These are phyloP conservation scores for Ensete ventricosum DNA, from an alignment of 176 grass and related monocot species.

Conservation along the genomic window DNA sequence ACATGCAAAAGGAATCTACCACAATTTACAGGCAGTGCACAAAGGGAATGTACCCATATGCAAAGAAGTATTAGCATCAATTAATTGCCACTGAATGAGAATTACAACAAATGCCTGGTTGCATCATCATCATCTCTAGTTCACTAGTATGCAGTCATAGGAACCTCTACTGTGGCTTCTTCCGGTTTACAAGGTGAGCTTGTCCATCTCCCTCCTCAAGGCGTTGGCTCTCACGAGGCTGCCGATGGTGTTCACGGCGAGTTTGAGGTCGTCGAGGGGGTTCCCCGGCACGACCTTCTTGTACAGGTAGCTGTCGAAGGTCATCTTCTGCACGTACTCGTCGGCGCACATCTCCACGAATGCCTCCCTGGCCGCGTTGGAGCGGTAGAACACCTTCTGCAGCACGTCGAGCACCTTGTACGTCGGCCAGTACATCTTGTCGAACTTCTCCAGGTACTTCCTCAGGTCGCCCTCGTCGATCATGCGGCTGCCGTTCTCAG, in stretches of 20 bases:
- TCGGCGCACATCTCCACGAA: constrained; percentile 99
- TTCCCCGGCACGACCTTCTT: constrained; percentile 95
- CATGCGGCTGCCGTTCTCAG: constrained; percentile 63
- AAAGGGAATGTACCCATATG: no score
- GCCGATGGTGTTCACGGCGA: constrained; percentile 89
- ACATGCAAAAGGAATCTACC: no score
- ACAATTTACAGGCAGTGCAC: no score
- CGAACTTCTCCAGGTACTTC: constrained; percentile 90
- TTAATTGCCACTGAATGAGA: background rate
- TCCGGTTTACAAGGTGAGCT: constrained; percentile 62
- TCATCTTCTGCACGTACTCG: constrained; percentile 98
- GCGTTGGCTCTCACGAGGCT: constrained; percentile 86
- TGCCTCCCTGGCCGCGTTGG: constrained; percentile 77
- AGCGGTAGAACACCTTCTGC: constrained; percentile 99
- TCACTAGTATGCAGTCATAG: background rate
- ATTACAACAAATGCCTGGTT: background rate
- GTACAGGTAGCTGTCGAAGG: constrained; percentile 98
- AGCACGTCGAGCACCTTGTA: constrained; percentile 99
- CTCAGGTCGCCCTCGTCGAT: constrained; percentile 88
- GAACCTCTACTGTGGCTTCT: background rate
- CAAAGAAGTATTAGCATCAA: no score
- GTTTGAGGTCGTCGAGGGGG: constrained; percentile 87
- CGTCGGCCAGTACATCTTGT: constrained; percentile 88
- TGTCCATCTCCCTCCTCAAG: constrained; percentile 79
- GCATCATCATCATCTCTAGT: background rate